Evolutionary conservation across 768 basidiomycete genomes (phyloP).

Genomic region (Tubosaeta sp.): DNA sequence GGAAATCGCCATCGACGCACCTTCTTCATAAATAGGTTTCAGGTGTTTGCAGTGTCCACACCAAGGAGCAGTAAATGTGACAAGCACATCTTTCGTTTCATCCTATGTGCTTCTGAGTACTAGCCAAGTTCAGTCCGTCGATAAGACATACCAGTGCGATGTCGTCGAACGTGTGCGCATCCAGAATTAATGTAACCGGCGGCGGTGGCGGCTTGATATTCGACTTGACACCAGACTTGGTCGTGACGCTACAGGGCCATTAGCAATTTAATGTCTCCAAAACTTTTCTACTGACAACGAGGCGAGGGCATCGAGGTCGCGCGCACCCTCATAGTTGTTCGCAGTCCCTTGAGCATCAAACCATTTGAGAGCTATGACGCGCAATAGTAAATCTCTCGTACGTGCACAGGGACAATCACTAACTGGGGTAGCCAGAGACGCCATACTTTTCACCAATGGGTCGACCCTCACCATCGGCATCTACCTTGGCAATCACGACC

Average conservation of each 20-base stretch:
- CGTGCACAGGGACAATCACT: slow-evolving; percentile 22
- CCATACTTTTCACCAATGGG: slow-evolving; percentile 73
- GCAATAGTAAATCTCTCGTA: neutral
- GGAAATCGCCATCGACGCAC: slow-evolving; percentile 29
- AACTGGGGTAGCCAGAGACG: slow-evolving; percentile 84
- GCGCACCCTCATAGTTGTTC: slow-evolving; percentile 69
- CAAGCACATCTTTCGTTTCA: slow-evolving; percentile 73
- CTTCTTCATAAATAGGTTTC: slow-evolving; percentile 84
- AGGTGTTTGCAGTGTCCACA: slow-evolving; percentile 94
- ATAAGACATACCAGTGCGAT: slow-evolving; percentile 54
- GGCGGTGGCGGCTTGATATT: slow-evolving; percentile 83
- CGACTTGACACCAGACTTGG: slow-evolving; percentile 79
- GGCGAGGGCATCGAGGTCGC: slow-evolving; percentile 75
- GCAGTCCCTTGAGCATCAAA: slow-evolving; percentile 67
- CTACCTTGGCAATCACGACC: slow-evolving; percentile 86
- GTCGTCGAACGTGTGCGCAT: slow-evolving; percentile 69
- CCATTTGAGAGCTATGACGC: slow-evolving; percentile 77
- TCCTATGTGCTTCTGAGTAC: slow-evolving; percentile 39
- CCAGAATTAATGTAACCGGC: slow-evolving; percentile 62
- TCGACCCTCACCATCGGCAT: slow-evolving; percentile 85
- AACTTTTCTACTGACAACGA: slow-evolving; percentile 53
- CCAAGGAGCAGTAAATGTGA: slow-evolving; percentile 83
- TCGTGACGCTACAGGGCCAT: slow-evolving; percentile 51
- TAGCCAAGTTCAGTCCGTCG: neutral
- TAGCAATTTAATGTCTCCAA: neutral